phyloP scores from a whole-genome alignment of 2,329 filamentous ascomycete species.

The Orbilia ellipsospora region DNA sequence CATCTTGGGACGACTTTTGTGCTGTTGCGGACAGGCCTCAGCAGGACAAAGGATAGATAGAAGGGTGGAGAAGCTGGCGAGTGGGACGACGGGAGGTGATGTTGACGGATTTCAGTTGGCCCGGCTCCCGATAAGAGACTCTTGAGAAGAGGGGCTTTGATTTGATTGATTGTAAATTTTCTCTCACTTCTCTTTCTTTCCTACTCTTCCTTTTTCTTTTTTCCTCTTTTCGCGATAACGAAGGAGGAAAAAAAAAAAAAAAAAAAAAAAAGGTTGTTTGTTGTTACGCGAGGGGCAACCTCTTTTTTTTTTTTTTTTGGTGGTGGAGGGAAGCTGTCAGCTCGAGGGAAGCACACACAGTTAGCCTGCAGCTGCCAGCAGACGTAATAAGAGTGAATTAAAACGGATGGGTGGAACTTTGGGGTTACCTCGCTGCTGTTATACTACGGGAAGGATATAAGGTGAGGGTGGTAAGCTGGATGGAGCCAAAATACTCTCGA shows the following conservation, averaged over 20 bases:
- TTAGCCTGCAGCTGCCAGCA: conserved; percentile 24
- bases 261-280: conserved; percentile 41
- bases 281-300: conserved; percentile 55
- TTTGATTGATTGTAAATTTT: conserved; percentile 30
- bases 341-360: conserved; percentile 32
- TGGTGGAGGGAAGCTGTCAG: conserved; percentile 27
- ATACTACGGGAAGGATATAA: background rate
- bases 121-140: conserved; percentile 12
- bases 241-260: conserved; percentile 27
- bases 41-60: conserved; percentile 19
- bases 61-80: conserved; percentile 1
- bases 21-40: conserved; percentile 10
- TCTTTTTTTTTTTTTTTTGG: conserved; percentile 27
- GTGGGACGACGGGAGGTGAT: conserved; percentile 15
- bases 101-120: conserved; percentile 17
- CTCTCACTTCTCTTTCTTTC: conserved; percentile 14
- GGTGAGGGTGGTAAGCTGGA: conserved; percentile 19
- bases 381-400: background rate
- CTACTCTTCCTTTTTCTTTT: conserved; percentile 12
- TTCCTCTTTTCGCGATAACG: conserved; percentile 45
- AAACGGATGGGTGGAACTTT: background rate
- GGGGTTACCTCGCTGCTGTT: conserved; percentile 38
- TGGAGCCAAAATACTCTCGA: background rate
- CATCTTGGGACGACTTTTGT: conserved; percentile 25
- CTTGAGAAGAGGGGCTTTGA: conserved; percentile 36